Conservation (phyloP, 1,139 yeast species). For the Nadsonia commutata region DNA sequence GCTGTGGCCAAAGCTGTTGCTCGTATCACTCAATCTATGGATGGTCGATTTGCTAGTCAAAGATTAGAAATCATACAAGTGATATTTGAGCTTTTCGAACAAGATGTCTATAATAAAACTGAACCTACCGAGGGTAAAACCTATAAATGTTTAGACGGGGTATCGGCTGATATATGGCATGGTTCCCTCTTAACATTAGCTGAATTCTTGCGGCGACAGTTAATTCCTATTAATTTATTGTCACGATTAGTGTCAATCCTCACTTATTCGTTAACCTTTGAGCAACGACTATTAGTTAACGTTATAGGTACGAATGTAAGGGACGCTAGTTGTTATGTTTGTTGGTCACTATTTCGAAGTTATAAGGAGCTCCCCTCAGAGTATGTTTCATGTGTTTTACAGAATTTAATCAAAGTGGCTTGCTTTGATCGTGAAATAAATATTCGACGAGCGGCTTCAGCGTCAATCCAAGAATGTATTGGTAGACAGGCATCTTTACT, state of each 20-base stretch:
- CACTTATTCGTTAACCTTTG: constrained; percentile 34
- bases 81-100: constrained; percentile 19
- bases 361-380: constrained; percentile 21
- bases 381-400: constrained; percentile 14
- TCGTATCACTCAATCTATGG: constrained; percentile 22
- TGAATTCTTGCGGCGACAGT: constrained; percentile 26
- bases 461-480: constrained; percentile 72
- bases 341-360: constrained; percentile 46
- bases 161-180: constrained; percentile 28
- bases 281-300: constrained; percentile 34
- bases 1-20: constrained; percentile 34
- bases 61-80: constrained; percentile 24
- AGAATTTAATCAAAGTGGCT: constrained; percentile 33
- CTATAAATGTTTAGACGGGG: constrained; percentile 11
- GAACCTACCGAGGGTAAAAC: constrained; percentile 3
- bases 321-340: constrained; percentile 71
- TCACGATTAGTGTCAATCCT: constrained; percentile 22
- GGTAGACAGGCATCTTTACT: constrained; percentile 49
- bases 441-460: constrained; percentile 68
- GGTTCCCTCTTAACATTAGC: constrained; percentile 32
- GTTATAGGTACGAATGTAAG: constrained; percentile 55
- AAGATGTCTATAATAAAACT: constrained; percentile 9
- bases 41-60: constrained; percentile 10
- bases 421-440: constrained; percentile 62
- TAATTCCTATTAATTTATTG: constrained; percentile 12